These are phyloP conservation scores for Russula sp. DNA, from an alignment of 768 basidiomycete genomes.

Conservation along the genomic window DNA sequence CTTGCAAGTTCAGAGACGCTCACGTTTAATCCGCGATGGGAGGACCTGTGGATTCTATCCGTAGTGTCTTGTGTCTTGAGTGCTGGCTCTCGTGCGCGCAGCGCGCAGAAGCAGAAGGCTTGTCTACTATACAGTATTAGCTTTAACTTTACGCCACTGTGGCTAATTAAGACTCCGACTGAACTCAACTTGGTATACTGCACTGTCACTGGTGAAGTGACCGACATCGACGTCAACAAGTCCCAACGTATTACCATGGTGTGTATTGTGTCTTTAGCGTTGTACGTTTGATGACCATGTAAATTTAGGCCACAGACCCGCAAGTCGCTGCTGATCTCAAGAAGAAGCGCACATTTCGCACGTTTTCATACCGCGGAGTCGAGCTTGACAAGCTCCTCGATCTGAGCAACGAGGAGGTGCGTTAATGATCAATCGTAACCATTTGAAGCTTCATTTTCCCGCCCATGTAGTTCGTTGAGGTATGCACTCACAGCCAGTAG, in stretches of 20 bases:
- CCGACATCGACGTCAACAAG: constrained; percentile 12
- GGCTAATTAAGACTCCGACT: constrained; percentile 22
- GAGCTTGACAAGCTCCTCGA: constrained; percentile 98
- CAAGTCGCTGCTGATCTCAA: constrained; percentile 92
- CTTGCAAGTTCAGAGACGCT: constrained; percentile 11
- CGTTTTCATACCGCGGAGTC: constrained; percentile 96
- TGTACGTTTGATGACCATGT: neutral
- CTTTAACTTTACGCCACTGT: constrained; percentile 36
- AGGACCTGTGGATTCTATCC: constrained; percentile 95
- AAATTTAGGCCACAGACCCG: constrained; percentile 80
- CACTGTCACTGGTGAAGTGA: neutral
- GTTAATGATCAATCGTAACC: constrained; percentile 27
- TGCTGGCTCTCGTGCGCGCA: constrained; percentile 11
- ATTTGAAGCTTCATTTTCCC: constrained; percentile 1
- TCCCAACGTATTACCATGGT: constrained; percentile 20
- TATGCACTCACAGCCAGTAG: constrained; percentile 32
- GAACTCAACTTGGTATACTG: constrained; percentile 13
- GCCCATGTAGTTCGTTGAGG: constrained; percentile 62
- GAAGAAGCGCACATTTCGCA: constrained; percentile 98
- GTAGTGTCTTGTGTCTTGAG: constrained; percentile 35
- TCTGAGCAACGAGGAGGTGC: constrained; percentile 89
- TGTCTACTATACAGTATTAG: constrained; percentile 54
- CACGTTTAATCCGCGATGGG: constrained; percentile 84
- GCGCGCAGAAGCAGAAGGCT: neutral
- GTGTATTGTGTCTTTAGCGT: neutral